Percentiles rank a stretch among this genome's conserved stretches.
Conservation (phyloP, 129 eudicot species). For the Apium graveolens region DNA sequence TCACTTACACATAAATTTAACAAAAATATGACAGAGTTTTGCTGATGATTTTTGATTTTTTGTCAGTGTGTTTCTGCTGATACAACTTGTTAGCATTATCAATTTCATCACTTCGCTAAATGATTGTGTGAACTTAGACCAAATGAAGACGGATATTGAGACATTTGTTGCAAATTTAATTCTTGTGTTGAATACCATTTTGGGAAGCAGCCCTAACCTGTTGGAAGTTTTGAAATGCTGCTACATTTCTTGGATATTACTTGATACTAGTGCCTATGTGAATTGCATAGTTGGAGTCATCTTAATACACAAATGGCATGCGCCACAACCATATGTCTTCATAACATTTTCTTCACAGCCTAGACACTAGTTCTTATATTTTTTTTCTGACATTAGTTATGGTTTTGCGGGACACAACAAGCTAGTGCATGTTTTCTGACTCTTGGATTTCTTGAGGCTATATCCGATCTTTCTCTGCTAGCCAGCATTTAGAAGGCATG, state of each 20-base stretch:
- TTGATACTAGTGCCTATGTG: conserved; percentile 57
- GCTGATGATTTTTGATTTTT: not conserved
- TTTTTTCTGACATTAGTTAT: not conserved
- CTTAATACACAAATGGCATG: conserved; percentile 68
- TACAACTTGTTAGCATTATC: conserved; percentile 69
- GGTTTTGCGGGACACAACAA: conserved; percentile 22
- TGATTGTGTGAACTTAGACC: conserved; percentile 54
- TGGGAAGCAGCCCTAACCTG: not conserved
- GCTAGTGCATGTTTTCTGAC: conserved; percentile 60
- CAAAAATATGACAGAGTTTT: not conserved
- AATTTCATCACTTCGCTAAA: conserved; percentile 72
- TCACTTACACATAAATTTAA: not conserved
- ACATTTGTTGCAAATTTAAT: not conserved
- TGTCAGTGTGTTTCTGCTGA: conserved; percentile 70
- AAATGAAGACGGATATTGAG: conserved; percentile 62
- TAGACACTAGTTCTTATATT: conserved; percentile 58
- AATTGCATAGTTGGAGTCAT: conserved; percentile 63
- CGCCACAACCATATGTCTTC: conserved; percentile 65
- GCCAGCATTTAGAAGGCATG: too few species aligned
- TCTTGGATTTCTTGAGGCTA: conserved; percentile 92
- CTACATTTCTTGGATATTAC: conserved; percentile 52
- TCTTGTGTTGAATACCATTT: not conserved
- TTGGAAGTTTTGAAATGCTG: conserved; percentile 24
- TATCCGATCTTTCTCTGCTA: too few species aligned
- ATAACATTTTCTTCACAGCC: conserved; percentile 58